A percentile compares a stretch with the other conserved stretches of the same genome.
phyloP scores from a whole-genome alignment of 2,329 filamentous ascomycete genomes.

The Thielaviopsis populi region DNA sequence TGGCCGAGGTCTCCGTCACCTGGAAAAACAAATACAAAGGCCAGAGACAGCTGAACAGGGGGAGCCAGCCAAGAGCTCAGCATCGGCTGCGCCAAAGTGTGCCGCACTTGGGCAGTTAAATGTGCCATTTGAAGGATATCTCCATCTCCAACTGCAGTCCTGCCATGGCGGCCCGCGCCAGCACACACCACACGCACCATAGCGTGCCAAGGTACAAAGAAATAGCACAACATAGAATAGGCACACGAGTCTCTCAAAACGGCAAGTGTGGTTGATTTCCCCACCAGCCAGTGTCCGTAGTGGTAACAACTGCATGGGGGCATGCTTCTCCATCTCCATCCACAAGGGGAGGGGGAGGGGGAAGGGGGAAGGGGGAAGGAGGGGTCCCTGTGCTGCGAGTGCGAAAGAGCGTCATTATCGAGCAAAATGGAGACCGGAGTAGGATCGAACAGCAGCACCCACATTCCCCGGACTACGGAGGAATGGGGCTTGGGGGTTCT shows the following conservation, averaged over 20 bases:
- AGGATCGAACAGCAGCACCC: not conserved
- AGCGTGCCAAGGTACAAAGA: not conserved
- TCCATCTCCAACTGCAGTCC: no score
- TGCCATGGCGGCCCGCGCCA: not conserved
- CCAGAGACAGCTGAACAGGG: not conserved
- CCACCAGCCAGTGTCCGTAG: not conserved
- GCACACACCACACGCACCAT: not conserved
- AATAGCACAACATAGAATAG: not conserved
- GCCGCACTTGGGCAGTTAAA: no score
- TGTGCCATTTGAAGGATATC: no score
- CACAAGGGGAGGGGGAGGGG: not conserved
- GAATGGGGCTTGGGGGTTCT: not conserved
- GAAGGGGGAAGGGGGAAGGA: not conserved
- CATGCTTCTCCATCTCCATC: not conserved
- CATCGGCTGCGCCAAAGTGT: not conserved
- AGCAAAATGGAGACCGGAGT: not conserved
- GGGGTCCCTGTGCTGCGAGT: not conserved
- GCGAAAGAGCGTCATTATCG: not conserved
- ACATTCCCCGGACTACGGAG: not conserved
- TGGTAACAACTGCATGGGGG: not conserved
- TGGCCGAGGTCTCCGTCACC: constrained; percentile 3
- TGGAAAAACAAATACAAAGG: not conserved
- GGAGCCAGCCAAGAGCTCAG: not conserved
- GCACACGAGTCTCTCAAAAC: not conserved
- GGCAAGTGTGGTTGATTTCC: not conserved